Evolutionary conservation across 768 basidiomycete genomes (phyloP).

Genomic region (Boletus fagicola): DNA sequence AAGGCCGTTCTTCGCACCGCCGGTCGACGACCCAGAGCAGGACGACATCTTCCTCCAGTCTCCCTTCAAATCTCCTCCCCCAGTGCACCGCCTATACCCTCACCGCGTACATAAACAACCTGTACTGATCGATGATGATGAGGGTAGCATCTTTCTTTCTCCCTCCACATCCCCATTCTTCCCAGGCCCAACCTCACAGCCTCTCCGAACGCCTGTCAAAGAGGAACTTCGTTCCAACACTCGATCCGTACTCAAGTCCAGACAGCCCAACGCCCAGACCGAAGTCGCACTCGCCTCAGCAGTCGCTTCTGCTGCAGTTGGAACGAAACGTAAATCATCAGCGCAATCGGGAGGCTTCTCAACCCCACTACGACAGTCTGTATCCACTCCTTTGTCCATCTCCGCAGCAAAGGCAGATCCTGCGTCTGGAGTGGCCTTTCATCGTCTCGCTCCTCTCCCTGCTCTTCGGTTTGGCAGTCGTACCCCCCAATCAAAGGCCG

Average conservation of each 20-base stretch:
- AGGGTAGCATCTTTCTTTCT: conserved; percentile 56
- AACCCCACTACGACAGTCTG: conserved; percentile 56
- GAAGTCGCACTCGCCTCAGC: conserved; percentile 6
- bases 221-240: conserved; percentile 39
- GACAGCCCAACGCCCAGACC: conserved; percentile 27
- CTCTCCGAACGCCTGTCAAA: conserved; percentile 63
- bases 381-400: conserved; percentile 38
- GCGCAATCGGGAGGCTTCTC: conserved; percentile 44
- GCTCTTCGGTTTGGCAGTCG: conserved; percentile 31
- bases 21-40: conserved; percentile 29
- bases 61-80: conserved; percentile 47
- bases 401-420: conserved; percentile 35
- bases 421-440: conserved; percentile 35
- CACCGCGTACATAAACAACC: conserved; percentile 39
- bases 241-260: conserved; percentile 42
- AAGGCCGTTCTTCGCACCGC: conserved; percentile 39
- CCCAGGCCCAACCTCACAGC: conserved; percentile 43
- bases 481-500: conserved; percentile 35
- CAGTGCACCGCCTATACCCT: conserved; percentile 42
- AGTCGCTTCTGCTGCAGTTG: conserved; percentile 40
- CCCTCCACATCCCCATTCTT: conserved; percentile 46
- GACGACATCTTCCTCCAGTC: conserved; percentile 57
- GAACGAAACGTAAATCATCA: conserved; percentile 66
- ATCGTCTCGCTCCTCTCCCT: conserved; percentile 35
- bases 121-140: conserved; percentile 48